Percentiles rank a stretch among this genome's conserved stretches.
Conservation (phyloP, 495 filamentous ascomycete species). For the Xylaria palmicola region DNA sequence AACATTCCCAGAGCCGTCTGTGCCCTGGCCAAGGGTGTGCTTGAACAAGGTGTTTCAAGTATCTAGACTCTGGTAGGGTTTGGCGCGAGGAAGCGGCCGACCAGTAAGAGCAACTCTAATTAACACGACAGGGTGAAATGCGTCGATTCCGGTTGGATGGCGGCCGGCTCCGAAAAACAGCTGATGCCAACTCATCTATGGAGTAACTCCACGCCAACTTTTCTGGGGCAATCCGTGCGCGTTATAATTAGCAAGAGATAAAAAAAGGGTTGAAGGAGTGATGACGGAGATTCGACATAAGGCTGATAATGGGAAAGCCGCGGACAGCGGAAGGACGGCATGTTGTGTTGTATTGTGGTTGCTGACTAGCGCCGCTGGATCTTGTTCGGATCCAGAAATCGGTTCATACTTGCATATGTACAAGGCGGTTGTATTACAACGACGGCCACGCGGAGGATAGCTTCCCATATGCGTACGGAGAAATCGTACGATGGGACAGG, state of each 20-base stretch:
- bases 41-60: slow-evolving; percentile 5
- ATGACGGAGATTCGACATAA: background rate
- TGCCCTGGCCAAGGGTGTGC: slow-evolving; percentile 1
- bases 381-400: slow-evolving; percentile 4
- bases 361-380: slow-evolving; percentile 1
- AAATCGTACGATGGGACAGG: slow-evolving; percentile 16
- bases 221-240: background rate
- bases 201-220: background rate
- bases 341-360: background rate
- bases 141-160: slow-evolving; percentile 2
- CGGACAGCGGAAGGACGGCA: background rate
- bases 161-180: slow-evolving; percentile 11
- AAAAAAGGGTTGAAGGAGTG: background rate
- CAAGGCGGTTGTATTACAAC: slow-evolving; percentile 2
- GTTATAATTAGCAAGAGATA: slow-evolving; percentile 7
- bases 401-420: slow-evolving; percentile 19
- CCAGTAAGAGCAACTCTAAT: background rate
- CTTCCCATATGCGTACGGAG: slow-evolving; percentile 10
- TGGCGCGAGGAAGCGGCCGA: background rate
- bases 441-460: slow-evolving; percentile 1
- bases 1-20: background rate
- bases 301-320: background rate
- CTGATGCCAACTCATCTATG: background rate
- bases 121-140: background rate
- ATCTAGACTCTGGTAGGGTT: too few relatives aligned